Conservation (phyloP, 768 basidiomycete genomes). For the Paxillus ammoniavirescens region DNA sequence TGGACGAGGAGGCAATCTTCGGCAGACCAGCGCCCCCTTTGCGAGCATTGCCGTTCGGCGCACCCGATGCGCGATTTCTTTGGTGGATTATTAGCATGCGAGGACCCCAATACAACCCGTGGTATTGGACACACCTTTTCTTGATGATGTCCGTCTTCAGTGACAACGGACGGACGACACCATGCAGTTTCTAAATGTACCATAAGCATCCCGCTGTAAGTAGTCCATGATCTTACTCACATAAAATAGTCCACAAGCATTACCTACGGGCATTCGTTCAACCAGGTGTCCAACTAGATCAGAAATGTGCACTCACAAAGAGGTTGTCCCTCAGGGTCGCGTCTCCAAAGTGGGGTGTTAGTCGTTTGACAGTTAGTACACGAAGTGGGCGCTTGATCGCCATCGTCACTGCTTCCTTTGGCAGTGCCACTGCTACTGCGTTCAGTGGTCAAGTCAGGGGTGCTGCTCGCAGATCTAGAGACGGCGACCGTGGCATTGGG, state of each 20-base stretch:
- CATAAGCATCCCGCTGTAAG: slow-evolving; percentile 10
- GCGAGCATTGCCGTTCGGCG: slow-evolving; percentile 62
- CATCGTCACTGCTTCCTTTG: slow-evolving; percentile 57
- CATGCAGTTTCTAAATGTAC: slow-evolving; percentile 82
- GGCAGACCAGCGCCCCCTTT: slow-evolving; percentile 62
- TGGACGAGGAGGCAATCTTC: slow-evolving; percentile 73
- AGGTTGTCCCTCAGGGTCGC: slow-evolving; percentile 91
- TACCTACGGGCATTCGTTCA: slow-evolving; percentile 46
- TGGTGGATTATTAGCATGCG: neutral
- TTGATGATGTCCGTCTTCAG: slow-evolving; percentile 98
- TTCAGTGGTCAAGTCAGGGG: slow-evolving; percentile 53
- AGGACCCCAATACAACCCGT: neutral
- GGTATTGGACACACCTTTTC: slow-evolving; percentile 62
- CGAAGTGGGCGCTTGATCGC: slow-evolving; percentile 71
- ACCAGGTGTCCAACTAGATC: slow-evolving; percentile 8
- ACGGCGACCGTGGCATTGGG: slow-evolving; percentile 21
- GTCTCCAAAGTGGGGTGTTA: slow-evolving; percentile 90
- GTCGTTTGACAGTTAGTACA: slow-evolving; percentile 97
- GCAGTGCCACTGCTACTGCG: slow-evolving; percentile 28
- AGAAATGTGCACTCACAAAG: slow-evolving; percentile 57
- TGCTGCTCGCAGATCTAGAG: slow-evolving; percentile 59
- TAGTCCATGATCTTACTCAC: slow-evolving; percentile 47
- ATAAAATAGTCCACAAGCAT: slow-evolving; percentile 91
- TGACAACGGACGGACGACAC: slow-evolving; percentile 89
- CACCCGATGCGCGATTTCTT: slow-evolving; percentile 81